Evolutionary conservation across 192 early-diverging fungal species (phyloP).

Genomic region (Podochytrium sp.): DNA sequence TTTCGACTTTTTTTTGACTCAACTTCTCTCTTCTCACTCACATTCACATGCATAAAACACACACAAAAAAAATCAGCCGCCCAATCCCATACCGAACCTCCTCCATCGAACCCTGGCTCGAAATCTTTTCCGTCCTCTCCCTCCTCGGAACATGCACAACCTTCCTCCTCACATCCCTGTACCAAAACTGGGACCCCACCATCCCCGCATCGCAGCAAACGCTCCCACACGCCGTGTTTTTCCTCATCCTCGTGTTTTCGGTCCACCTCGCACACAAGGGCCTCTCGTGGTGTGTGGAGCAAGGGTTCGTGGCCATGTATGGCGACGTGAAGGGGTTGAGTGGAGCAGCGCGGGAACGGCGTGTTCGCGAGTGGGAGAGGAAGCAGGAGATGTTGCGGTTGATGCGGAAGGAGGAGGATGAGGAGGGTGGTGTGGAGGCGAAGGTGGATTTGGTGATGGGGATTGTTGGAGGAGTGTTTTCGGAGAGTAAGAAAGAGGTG

Average conservation of each 20-base stretch:
- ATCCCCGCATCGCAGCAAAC: constrained; percentile 22
- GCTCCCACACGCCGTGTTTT: not conserved
- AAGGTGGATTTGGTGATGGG: constrained; percentile 11
- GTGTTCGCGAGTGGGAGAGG: not conserved
- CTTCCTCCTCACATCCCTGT: constrained; percentile 26
- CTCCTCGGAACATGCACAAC: constrained; percentile 36
- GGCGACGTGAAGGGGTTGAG: not conserved
- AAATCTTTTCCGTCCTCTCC: constrained; percentile 20
- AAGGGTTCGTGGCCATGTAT: not conserved
- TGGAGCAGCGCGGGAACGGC: not conserved
- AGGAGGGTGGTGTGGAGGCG: not conserved
- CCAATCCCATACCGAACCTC: constrained; percentile 75
- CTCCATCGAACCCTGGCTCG: constrained; percentile 78
- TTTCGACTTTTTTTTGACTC: constrained; percentile 1
- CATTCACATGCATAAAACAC: no score
- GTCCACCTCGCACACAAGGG: not conserved
- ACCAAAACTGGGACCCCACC: constrained; percentile 36
- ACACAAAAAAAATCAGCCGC: constrained; percentile 46
- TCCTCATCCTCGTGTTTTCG: not conserved
- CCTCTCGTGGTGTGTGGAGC: not conserved
- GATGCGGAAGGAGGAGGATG: not conserved
- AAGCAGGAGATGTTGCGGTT: not conserved
- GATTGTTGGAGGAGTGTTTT: not conserved
- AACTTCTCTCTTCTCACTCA: constrained; percentile 44
- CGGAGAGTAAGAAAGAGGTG: no score